These are phyloP conservation scores for Plectosphaerella sp. DNA, from an alignment of 2,329 filamentous ascomycete genomes.

Conservation along the genomic window DNA sequence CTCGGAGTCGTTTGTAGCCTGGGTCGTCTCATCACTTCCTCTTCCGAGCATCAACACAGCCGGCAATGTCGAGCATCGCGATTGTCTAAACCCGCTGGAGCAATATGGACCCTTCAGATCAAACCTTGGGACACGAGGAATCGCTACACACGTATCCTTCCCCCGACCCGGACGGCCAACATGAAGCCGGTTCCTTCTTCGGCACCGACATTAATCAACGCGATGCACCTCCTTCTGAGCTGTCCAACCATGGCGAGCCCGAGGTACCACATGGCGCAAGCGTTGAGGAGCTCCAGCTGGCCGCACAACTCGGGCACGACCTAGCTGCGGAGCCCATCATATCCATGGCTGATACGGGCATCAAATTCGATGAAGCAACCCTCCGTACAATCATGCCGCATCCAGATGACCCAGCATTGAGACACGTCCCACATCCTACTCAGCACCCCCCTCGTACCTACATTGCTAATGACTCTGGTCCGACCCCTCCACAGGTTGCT, in stretches of 20 bases:
- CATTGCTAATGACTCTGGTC: background rate
- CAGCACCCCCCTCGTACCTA: constrained; percentile 26
- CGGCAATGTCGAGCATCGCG: background rate
- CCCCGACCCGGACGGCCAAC: constrained; percentile 6
- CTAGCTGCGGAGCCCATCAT: constrained; percentile 45
- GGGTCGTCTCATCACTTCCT: background rate
- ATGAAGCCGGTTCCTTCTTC: constrained; percentile 6
- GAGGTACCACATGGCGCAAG: constrained; percentile 32
- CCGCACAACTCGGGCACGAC: constrained; percentile 52
- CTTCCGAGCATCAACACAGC: background rate
- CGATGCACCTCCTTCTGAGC: constrained; percentile 1
- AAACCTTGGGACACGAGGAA: constrained; percentile 5
- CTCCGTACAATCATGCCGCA: constrained; percentile 41
- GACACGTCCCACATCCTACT: background rate
- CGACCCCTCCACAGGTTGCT: constrained; percentile 17
- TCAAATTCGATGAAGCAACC: constrained; percentile 36
- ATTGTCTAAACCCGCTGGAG: no score
- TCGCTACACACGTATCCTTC: constrained; percentile 8
- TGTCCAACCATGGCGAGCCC: background rate
- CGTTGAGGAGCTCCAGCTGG: constrained; percentile 53
- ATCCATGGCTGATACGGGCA: constrained; percentile 39
- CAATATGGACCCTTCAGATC: constrained; percentile 5
- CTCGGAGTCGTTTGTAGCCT: background rate
- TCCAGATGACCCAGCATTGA: constrained; percentile 18
- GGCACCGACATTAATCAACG: constrained; percentile 5